Evolutionary conservation across 495 filamentous ascomycete genomes (phyloP), one percentile per base, ranked within the genome.

Genomic region (Daldinia childiae): DNA sequence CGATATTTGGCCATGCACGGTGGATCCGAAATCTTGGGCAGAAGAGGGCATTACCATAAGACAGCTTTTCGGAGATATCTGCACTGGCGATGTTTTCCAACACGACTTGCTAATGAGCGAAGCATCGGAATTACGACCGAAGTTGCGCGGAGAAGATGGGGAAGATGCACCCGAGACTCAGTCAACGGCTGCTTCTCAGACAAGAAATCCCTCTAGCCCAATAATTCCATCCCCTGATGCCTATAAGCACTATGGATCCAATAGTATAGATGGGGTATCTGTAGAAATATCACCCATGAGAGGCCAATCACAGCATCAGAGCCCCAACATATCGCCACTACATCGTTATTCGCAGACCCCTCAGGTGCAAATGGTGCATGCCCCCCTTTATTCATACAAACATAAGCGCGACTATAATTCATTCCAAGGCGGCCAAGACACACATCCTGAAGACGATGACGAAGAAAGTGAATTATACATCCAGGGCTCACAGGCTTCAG

Each of bases 1-100:
- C 65, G 93, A 98, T 77, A 82, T 98, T 11, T 90, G 91, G 79
- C 93, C 95, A 4, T 97, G 94, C 75, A 95, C 93, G 1, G 89
- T 94, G 6, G 84, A 94, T 59, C 80, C 86, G 17, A 66, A 77
- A 0, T 79, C 76, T 6, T 97, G 93, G 93, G 21, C 77, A 5
- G 78, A 81, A 50, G 80, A 88, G 48, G 81, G 83, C 62, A 78
- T 89, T 50, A 89, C 88, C 4, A 90, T 97, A 55, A 66, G 81
- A 58, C 72, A 66, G 14, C 82, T 97, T 0, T 98, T 97, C 66
- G 92, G 93, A 0, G 80, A 89, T 45, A 72, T 91, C 4, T 97
- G 92, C 65, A 85, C 84, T 4, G 85, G 80, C 0, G 78, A 76
- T 7, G 58, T 67, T 0, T 96, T 96, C 71, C 77, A 79, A 12